phyloP scores from a whole-genome alignment of 1,284 basidiomycete genomes.

The Grifola frondosa region DNA sequence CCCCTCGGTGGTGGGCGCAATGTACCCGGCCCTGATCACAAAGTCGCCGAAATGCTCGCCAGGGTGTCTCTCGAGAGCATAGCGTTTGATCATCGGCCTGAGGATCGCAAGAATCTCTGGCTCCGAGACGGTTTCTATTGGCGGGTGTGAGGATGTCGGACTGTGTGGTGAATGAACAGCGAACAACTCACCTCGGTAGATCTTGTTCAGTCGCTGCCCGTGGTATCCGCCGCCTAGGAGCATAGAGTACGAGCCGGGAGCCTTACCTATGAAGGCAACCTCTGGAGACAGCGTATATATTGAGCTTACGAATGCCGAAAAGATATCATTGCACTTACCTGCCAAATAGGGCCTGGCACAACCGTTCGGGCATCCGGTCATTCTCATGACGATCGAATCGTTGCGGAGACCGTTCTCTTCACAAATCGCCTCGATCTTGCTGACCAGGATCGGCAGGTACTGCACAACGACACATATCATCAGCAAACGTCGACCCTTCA shows the following conservation, averaged over 20 bases:
- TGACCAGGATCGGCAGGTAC: constrained; percentile 93
- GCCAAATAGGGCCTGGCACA: constrained; percentile 95
- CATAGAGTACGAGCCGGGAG: constrained; percentile 92
- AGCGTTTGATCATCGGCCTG: constrained; percentile 89
- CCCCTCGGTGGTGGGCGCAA: constrained; percentile 75
- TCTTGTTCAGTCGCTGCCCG: constrained; percentile 93
- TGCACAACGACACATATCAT: constrained; percentile 28
- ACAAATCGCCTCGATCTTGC: constrained; percentile 94
- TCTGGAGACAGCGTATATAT: constrained; percentile 44
- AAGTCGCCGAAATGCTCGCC: constrained; percentile 97
- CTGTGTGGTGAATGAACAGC: background rate
- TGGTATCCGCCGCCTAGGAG: constrained; percentile 94
- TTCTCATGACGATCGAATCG: constrained; percentile 96
- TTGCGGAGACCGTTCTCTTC: constrained; percentile 91
- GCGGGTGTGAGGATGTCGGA: constrained; percentile 2
- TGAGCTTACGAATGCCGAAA: background rate
- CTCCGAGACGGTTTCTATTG: constrained; percentile 85
- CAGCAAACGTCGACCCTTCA: background rate
- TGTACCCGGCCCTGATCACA: constrained; percentile 86
- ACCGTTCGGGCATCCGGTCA: constrained; percentile 96
- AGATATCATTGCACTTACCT: constrained; percentile 41
- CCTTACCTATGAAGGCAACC: constrained; percentile 96
- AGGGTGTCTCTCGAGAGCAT: constrained; percentile 85
- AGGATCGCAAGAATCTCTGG: constrained; percentile 93
- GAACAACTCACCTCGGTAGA: constrained; percentile 65